Evolutionary conservation across 1,284 basidiomycete species (phyloP).

Genomic region (Schizopora paradoxa): DNA sequence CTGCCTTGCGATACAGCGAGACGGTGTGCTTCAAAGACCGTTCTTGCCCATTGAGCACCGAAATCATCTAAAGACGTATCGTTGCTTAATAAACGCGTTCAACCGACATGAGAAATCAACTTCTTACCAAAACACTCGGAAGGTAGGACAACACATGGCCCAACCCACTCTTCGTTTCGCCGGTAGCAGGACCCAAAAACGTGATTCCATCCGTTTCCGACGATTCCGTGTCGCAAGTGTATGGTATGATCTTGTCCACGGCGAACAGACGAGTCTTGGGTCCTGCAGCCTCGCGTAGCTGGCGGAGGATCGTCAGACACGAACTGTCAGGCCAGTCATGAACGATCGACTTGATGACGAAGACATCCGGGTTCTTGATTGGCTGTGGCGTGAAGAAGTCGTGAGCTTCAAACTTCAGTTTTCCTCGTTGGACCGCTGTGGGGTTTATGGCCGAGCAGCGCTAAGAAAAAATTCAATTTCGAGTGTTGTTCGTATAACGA

Average conservation of each 20-base stretch:
- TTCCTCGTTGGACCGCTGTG: too few relatives aligned
- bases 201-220: not conserved
- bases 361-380: not conserved
- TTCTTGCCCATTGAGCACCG: constrained; percentile 15
- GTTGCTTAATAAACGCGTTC: not conserved
- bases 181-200: not conserved
- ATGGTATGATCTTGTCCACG: not conserved
- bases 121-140: constrained; percentile 2
- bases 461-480: too few relatives aligned
- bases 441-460: too few relatives aligned
- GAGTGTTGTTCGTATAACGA: too few relatives aligned
- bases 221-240: not conserved
- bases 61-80: constrained; percentile 11
- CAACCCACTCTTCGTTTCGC: not conserved
- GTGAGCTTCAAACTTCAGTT: too few relatives aligned
- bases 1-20: constrained; percentile 3
- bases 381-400: constrained; percentile 1
- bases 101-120: constrained; percentile 2
- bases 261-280: not conserved
- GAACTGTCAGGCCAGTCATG: too few relatives aligned
- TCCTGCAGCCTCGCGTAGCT: too few relatives aligned
- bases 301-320: too few relatives aligned
- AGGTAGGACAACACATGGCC: too few relatives aligned
- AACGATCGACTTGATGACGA: too few relatives aligned
- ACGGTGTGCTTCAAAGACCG: constrained; percentile 10